Conservation (phyloP, 2,329 filamentous ascomycete genomes). For the Rhexocercosporidium sp. region DNA sequence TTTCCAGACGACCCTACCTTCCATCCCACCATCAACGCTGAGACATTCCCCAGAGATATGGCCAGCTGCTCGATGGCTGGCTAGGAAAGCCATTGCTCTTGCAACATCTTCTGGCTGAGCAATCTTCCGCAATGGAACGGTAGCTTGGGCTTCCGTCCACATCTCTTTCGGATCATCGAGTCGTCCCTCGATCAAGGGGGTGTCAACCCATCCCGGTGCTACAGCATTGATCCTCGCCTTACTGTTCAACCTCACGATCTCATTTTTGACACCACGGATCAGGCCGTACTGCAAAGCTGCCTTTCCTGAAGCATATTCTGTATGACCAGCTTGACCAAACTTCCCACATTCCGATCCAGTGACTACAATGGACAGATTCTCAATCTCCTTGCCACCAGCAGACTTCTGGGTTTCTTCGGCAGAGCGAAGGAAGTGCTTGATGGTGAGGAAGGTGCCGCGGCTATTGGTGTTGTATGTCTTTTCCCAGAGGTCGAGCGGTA, state of each 20-base stretch:
- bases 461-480: conserved; percentile 55
- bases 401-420: conserved; percentile 46
- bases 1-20: conserved; percentile 51
- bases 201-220: conserved; percentile 82
- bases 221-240: conserved; percentile 75
- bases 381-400: conserved; percentile 45
- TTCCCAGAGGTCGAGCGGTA: conserved; percentile 57
- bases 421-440: conserved; percentile 58
- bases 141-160: conserved; percentile 55
- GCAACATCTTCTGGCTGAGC: conserved; percentile 74
- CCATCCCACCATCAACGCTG: conserved; percentile 56
- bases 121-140: conserved; percentile 67
- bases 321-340: conserved; percentile 38
- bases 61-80: conserved; percentile 65
- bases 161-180: conserved; percentile 55
- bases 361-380: conserved; percentile 57
- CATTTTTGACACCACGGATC: conserved; percentile 57
- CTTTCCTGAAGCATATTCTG: conserved; percentile 57
- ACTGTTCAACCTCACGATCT: conserved; percentile 56
- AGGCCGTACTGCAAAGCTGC: conserved; percentile 58
- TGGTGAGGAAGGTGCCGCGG: conserved; percentile 58
- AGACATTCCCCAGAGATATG: conserved; percentile 60
- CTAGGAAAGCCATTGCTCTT: conserved; percentile 77
- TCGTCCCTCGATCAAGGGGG: conserved; percentile 58
- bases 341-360: conserved; percentile 56